These are phyloP conservation scores for Sporothrix luriei DNA, from an alignment of 2,329 filamentous ascomycete species.

Conservation along the genomic window DNA sequence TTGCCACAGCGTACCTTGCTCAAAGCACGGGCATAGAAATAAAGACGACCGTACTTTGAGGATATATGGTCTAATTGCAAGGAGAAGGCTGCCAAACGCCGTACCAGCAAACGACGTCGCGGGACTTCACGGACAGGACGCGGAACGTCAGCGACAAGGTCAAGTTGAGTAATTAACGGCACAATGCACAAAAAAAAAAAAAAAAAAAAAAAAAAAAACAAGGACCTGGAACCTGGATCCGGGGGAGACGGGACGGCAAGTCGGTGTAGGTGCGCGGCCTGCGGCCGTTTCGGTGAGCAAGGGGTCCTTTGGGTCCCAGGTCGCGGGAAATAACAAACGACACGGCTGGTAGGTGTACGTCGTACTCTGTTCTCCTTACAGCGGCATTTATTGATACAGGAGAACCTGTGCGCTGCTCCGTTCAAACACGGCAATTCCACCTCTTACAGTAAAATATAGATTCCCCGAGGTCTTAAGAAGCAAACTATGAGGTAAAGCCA, in stretches of 20 bases:
- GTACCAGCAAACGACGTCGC: neutral
- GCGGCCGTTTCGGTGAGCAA: conserved; percentile 16
- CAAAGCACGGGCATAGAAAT: neutral
- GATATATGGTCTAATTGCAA: conserved; percentile 3
- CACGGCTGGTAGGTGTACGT: conserved; percentile 12
- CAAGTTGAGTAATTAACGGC: neutral
- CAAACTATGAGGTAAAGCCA: neutral
- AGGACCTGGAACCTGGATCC: neutral
- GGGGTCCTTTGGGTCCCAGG: neutral
- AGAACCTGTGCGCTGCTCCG: neutral
- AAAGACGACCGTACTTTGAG: too few relatives aligned
- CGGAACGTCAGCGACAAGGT: neutral
- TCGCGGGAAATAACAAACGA: neutral
- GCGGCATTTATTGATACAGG: conserved; percentile 22
- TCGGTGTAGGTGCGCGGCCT: conserved; percentile 1
- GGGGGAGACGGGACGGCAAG: conserved; percentile 13
- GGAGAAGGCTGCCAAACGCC: neutral
- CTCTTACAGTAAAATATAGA: neutral
- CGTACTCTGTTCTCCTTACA: conserved; percentile 17
- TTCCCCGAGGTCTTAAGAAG: neutral
- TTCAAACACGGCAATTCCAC: neutral
- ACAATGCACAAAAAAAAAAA: neutral
- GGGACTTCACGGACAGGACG: neutral
- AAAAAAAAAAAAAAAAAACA: neutral
- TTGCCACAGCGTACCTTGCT: neutral